These are phyloP conservation scores for Fusarium udum DNA, from an alignment of 2,329 filamentous ascomycete genomes.

Conservation along the genomic window DNA sequence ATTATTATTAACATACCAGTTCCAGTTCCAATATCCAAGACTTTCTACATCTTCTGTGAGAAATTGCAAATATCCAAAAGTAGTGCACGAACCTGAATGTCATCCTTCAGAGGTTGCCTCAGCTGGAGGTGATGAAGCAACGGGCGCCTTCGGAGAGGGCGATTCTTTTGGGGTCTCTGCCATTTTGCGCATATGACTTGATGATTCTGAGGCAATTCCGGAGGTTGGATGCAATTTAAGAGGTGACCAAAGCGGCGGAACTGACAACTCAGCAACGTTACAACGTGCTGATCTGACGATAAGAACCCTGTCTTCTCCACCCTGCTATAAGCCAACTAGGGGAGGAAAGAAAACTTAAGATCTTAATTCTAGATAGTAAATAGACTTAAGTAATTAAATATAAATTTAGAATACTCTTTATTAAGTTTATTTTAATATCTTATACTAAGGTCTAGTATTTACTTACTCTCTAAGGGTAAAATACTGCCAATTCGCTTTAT, in stretches of 20 bases:
- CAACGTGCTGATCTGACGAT: background rate
- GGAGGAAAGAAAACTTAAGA: too few relatives aligned
- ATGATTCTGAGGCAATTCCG: fast-evolving
- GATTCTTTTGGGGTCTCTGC: background rate
- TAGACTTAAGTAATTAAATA: too few relatives aligned
- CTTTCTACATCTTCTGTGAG: constrained; percentile 14
- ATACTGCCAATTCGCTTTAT: background rate
- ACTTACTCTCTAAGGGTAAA: too few relatives aligned
- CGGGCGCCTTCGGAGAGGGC: fast-evolving
- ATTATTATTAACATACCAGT: constrained; percentile 51
- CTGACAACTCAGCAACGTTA: background rate
- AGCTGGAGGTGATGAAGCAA: background rate
- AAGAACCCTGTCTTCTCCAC: background rate
- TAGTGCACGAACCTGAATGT: constrained; percentile 27
- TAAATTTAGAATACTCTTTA: too few relatives aligned
- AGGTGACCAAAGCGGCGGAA: background rate
- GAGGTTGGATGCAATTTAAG: too few relatives aligned
- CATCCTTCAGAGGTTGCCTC: constrained; percentile 29
- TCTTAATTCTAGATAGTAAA: too few relatives aligned
- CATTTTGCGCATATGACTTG: fast-evolving
- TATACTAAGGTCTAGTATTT: too few relatives aligned
- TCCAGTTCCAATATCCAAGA: constrained; percentile 64
- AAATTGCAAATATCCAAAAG: fast-evolving
- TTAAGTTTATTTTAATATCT: too few relatives aligned
- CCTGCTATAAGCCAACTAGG: background rate